Evolutionary conservation across 352 stramenopile genomes (phyloP), one percentile per base, ranked within the genome.

Genomic region (Thalassiosira sp.): DNA sequence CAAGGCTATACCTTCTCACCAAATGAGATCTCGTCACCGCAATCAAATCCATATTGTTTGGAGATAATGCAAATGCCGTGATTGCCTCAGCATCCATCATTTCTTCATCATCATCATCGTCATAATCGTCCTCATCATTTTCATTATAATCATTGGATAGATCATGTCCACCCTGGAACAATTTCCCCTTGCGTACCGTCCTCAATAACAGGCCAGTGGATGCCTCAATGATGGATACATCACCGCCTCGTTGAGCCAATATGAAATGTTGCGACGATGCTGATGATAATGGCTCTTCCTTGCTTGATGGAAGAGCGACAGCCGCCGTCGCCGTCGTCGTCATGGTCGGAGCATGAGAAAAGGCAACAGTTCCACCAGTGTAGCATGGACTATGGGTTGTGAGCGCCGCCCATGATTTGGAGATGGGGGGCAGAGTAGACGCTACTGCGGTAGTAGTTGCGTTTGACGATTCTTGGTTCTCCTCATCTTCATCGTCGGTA

Each of bases 171-270:
- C 37, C 56, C 24, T 73, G 37, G 43, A 65, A 67, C 2, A 45
- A n/a, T 53, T 56, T 59, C 13, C 70, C 76, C 33, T 72, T 46
- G 10, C 87, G 82, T n/a, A 91, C 28, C 7, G 83, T 89, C 27
- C 76, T 48, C 3, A 84, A 24, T 24, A 86, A 76, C 3, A 86
- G 60, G 31, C 85, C 85, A 11, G 64, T 64, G n/a, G 43, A 58
- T 25, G 87, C 79, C 66, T 90, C 87, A 13, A 93, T 85, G n/a
- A 93, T 59, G 22, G 79, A 66, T 20, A 93, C 45, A 76, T 93
- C 85, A 31, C 83, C 87, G 37, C 78, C 81, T 28, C 89, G 69
- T 37, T 88, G 85, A 16, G 89, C 68, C 0, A 93, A 45, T n/a
- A 93, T 69, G 66, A 89, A 91, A 8, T 82, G 73, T 7, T 69